Conservation (phyloP, 1,284 basidiomycete species). For the Gomphus bonarii region DNA sequence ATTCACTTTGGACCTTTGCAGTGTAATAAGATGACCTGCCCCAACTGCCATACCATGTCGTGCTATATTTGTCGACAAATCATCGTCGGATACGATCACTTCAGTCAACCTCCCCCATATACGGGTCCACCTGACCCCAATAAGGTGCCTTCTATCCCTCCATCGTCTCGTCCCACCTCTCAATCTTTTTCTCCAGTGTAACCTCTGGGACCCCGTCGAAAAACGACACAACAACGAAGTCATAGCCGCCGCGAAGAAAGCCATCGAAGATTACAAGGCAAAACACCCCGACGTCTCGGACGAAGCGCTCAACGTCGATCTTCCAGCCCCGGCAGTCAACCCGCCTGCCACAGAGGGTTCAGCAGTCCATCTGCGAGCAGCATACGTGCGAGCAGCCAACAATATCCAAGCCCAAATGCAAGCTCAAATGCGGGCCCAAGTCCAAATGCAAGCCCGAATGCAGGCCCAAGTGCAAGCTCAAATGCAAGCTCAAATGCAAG, state of each 20-base stretch:
- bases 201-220: constrained; percentile 63
- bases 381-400: not conserved
- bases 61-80: constrained; percentile 72
- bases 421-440: too few species aligned
- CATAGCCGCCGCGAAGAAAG: constrained; percentile 55
- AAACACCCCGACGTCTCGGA: constrained; percentile 47
- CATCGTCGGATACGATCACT: constrained; percentile 72
- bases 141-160: not conserved
- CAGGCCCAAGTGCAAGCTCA: too few species aligned
- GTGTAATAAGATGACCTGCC: constrained; percentile 79
- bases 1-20: constrained; percentile 19
- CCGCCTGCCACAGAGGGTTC: not conserved
- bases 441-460: too few species aligned
- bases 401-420: too few species aligned
- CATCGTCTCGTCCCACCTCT: not conserved
- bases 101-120: constrained; percentile 31
- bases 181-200: constrained; percentile 31
- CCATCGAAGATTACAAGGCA: constrained; percentile 46
- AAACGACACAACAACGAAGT: constrained; percentile 58
- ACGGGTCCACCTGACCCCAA: not conserved
- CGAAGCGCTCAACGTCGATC: constrained; percentile 44
- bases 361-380: not conserved
- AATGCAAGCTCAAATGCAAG: too few species aligned
- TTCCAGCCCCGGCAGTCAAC: constrained; percentile 27
- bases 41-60: constrained; percentile 54